A percentile compares a stretch with the other conserved stretches of the same genome.
Conservation (phyloP, 2,329 filamentous ascomycete species). For the Fusarium sp. region DNA sequence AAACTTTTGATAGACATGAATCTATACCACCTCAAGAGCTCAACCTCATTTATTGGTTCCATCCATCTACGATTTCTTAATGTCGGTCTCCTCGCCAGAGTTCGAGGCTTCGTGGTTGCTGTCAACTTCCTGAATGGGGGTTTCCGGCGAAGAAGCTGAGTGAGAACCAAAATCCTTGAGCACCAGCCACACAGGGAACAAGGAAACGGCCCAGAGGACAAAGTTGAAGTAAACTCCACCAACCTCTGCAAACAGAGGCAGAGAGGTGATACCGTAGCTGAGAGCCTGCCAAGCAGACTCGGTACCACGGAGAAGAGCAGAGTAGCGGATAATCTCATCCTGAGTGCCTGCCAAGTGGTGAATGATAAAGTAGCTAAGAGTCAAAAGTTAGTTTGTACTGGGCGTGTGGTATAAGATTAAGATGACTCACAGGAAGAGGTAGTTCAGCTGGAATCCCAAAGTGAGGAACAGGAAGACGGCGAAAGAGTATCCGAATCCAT, state of each 20-base stretch:
- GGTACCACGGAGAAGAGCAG: slow-evolving; percentile 77
- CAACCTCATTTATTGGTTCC: not conserved
- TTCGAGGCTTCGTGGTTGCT: slow-evolving; percentile 38
- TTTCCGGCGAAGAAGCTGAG: slow-evolving; percentile 8
- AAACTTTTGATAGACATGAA: too few species aligned
- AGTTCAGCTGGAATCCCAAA: slow-evolving; percentile 80
- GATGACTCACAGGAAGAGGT: slow-evolving; percentile 73
- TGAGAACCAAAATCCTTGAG: slow-evolving; percentile 61
- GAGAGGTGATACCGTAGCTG: slow-evolving; percentile 77
- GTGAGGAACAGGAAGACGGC: slow-evolving; percentile 78
- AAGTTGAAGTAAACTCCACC: slow-evolving; percentile 81
- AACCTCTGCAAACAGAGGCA: slow-evolving; percentile 74
- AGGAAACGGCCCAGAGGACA: slow-evolving; percentile 74
- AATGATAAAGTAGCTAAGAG: slow-evolving; percentile 76
- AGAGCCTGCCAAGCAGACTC: slow-evolving; percentile 82
- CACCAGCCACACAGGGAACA: slow-evolving; percentile 78
- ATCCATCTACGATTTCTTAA: slow-evolving; percentile 26
- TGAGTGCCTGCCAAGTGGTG: slow-evolving; percentile 74
- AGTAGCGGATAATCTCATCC: slow-evolving; percentile 76
- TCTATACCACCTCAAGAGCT: too few species aligned
- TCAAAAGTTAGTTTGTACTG: not conserved
- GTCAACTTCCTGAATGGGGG: slow-evolving; percentile 8
- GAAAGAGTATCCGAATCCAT: slow-evolving; percentile 77
- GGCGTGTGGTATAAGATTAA: fast-evolving
- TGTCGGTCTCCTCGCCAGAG: slow-evolving; percentile 43